Evolutionary conservation across 371 early-diverging fungal species (phyloP).

Genomic region (Mortierella sp.): DNA sequence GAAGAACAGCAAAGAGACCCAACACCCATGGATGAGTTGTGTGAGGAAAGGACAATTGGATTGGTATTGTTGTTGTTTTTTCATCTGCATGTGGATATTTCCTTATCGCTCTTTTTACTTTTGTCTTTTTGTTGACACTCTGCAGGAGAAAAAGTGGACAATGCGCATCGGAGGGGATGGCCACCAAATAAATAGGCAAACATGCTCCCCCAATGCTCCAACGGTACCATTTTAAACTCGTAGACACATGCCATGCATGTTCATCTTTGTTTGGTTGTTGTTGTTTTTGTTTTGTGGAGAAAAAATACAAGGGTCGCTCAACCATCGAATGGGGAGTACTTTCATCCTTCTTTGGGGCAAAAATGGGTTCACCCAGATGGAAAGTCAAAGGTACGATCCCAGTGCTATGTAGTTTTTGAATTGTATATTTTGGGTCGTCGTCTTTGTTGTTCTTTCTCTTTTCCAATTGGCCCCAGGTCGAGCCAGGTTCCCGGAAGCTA

Average conservation of each 20-base stretch:
- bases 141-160: neutral
- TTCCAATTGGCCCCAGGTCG: constrained; percentile 3
- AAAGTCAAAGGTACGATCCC: neutral
- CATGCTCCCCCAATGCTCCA: too few species aligned
- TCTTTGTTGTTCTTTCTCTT: neutral
- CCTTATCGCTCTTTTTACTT: neutral
- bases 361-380: too few species aligned
- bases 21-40: neutral
- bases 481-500: neutral
- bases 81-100: neutral
- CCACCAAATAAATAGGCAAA: neutral
- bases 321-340: neutral
- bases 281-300: neutral
- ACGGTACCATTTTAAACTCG: too few species aligned
- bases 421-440: neutral
- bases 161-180: neutral
- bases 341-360: neutral
- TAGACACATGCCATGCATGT: neutral
- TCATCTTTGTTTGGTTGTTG: too few species aligned
- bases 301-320: neutral
- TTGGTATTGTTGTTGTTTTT: too few species aligned
- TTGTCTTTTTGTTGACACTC: neutral
- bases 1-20: neutral
- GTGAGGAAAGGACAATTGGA: neutral
- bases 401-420: neutral